A percentile compares a stretch with the other conserved stretches of the same genome.
Evolutionary conservation across 2,329 filamentous ascomycete genomes (phyloP).

Genomic region (Gnomoniopsis sp.): DNA sequence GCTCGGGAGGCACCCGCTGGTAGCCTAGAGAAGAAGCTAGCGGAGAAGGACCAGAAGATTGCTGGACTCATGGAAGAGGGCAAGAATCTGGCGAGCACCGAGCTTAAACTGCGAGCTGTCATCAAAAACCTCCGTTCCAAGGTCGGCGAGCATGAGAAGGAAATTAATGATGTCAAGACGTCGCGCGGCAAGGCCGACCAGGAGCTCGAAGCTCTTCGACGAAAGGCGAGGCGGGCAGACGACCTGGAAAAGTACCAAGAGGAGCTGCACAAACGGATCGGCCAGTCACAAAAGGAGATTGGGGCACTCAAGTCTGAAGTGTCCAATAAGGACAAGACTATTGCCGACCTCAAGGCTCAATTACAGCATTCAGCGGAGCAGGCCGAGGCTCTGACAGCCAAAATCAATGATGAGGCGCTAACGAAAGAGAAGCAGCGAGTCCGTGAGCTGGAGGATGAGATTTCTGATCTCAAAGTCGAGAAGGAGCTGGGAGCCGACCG

Average conservation of each 20-base stretch:
- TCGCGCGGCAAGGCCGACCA: constrained; percentile 56
- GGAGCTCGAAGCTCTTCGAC: constrained; percentile 45
- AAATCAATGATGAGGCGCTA: constrained; percentile 63
- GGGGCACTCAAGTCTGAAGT: constrained; percentile 55
- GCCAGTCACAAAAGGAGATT: constrained; percentile 54
- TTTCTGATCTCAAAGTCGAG: constrained; percentile 70
- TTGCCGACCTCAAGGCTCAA: constrained; percentile 67
- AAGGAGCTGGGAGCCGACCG: constrained; percentile 69
- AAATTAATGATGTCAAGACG: constrained; percentile 55
- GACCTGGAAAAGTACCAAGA: constrained; percentile 55
- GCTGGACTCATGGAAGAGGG: constrained; percentile 89
- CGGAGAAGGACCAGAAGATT: constrained; percentile 88
- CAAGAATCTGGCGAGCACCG: constrained; percentile 78
- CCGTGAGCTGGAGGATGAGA: constrained; percentile 53
- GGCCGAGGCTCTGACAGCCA: constrained; percentile 63
- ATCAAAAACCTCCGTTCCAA: constrained; percentile 78
- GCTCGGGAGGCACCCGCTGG: constrained; percentile 60
- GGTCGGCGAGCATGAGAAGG: constrained; percentile 62
- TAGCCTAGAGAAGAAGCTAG: constrained; percentile 72
- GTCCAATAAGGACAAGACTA: constrained; percentile 59
- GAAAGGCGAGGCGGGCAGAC: constrained; percentile 46
- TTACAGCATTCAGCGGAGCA: constrained; percentile 64
- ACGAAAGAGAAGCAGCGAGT: constrained; percentile 57
- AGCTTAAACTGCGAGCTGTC: constrained; percentile 77
- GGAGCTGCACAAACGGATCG: constrained; percentile 52